A percentile compares a stretch with the other conserved stretches of the same genome.
Conservation (phyloP, 371 early-diverging fungal genomes). For the Dichotomocladium elegans region DNA sequence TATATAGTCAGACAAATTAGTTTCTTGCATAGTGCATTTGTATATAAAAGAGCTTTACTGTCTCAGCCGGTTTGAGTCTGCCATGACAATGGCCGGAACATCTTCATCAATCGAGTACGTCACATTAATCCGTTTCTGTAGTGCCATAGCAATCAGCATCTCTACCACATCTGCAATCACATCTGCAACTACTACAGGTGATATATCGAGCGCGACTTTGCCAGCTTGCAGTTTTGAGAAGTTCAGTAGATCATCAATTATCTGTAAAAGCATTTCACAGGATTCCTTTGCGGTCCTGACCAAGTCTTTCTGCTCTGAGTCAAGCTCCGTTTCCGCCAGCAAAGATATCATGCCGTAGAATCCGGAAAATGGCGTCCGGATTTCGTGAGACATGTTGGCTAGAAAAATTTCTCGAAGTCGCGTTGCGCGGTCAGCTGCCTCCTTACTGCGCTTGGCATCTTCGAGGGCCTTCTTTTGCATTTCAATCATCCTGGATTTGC, state of each 20-base stretch:
- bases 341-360: conserved; percentile 59
- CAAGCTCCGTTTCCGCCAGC: conserved; percentile 46
- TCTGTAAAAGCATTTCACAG: conserved; percentile 55
- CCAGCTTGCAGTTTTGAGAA: conserved; percentile 64
- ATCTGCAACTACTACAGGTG: conserved; percentile 48
- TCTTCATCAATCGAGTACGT: conserved; percentile 35
- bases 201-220: conserved; percentile 50
- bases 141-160: conserved; percentile 48
- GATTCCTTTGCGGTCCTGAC: conserved; percentile 57
- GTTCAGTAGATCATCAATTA: conserved; percentile 62
- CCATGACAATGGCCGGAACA: conserved; percentile 34
- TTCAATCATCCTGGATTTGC: conserved; percentile 32
- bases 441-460: conserved; percentile 40
- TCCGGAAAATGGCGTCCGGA: conserved; percentile 56
- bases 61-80: conserved; percentile 45
- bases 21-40: too few species aligned
- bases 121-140: conserved; percentile 47
- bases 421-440: conserved; percentile 43
- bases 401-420: conserved; percentile 48
- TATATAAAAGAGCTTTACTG: conserved; percentile 26
- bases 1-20: too few species aligned
- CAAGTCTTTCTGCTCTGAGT: conserved; percentile 54
- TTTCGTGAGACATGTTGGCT: conserved; percentile 58
- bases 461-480: conserved; percentile 44
- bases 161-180: conserved; percentile 54